Conservation (phyloP, 1,284 basidiomycete species). For the Phaffia rhodozyma region DNA sequence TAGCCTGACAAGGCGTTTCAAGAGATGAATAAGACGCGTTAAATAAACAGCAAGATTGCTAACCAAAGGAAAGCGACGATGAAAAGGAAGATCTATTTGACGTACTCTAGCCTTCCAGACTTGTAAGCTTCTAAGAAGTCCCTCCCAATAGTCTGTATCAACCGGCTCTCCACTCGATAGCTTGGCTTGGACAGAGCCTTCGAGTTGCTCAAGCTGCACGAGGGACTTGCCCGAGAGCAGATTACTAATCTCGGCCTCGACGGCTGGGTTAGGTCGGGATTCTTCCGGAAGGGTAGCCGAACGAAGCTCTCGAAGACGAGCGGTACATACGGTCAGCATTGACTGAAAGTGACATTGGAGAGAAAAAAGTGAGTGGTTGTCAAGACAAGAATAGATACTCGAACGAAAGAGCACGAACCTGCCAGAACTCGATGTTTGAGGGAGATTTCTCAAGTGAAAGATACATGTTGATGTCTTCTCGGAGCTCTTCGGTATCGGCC, state of each 20-base stretch:
- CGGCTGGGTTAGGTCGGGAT: slow-evolving; percentile 48
- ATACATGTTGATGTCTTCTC: slow-evolving; percentile 89
- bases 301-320: slow-evolving; percentile 68
- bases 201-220: slow-evolving; percentile 68
- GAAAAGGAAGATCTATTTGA: background rate
- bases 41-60: slow-evolving; percentile 16
- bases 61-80: slow-evolving; percentile 3
- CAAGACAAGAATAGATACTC: background rate
- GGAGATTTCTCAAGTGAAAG: slow-evolving; percentile 73
- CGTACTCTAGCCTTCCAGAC: slow-evolving; percentile 94
- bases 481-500: slow-evolving; percentile 81
- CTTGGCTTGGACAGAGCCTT: slow-evolving; percentile 77
- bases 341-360: slow-evolving; percentile 43
- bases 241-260: slow-evolving; percentile 62
- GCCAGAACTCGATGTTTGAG: slow-evolving; percentile 91
- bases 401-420: slow-evolving; percentile 44
- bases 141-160: slow-evolving; percentile 97
- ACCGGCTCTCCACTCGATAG: slow-evolving; percentile 83
- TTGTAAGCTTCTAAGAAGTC: slow-evolving; percentile 76
- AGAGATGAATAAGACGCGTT: background rate
- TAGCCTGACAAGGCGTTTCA: slow-evolving; percentile 47
- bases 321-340: slow-evolving; percentile 93
- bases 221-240: slow-evolving; percentile 68
- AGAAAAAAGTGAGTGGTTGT: background rate
- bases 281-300: slow-evolving; percentile 39